phyloP scores from a whole-genome alignment of 495 filamentous ascomycete genomes.

The Lophiostoma macrostomum region DNA sequence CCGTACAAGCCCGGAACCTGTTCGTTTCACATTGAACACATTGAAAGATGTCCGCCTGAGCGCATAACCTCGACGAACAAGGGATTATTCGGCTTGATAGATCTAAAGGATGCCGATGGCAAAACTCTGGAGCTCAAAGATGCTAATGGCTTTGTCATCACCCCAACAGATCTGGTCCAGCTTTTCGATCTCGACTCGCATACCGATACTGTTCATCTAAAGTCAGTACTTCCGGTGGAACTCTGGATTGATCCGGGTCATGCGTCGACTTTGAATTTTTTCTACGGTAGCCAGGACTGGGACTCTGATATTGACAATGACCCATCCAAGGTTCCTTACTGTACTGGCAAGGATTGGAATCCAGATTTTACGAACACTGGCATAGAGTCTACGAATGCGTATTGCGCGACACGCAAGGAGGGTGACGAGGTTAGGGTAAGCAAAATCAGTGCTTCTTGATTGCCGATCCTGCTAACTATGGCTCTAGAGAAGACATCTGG shows the following conservation, averaged over 20 bases:
- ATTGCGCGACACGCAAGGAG: too few species aligned
- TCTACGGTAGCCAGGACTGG: too few species aligned
- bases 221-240: background rate
- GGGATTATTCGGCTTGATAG: background rate
- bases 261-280: too few species aligned
- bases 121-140: background rate
- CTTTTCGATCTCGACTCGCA: background rate
- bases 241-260: background rate
- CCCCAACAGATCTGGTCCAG: background rate
- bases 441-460: too few species aligned
- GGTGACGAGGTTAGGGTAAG: too few species aligned
- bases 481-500: too few species aligned
- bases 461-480: too few species aligned
- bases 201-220: background rate
- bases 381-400: too few species aligned
- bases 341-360: too few species aligned
- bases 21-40: background rate
- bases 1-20: background rate
- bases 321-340: too few species aligned
- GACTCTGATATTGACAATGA: too few species aligned
- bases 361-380: too few species aligned
- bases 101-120: background rate
- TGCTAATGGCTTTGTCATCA: background rate
- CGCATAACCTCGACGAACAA: background rate
- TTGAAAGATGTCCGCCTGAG: background rate